These are phyloP conservation scores for Apostasia ramifera DNA, from an alignment of 106 monocot species.

Conservation along the genomic window DNA sequence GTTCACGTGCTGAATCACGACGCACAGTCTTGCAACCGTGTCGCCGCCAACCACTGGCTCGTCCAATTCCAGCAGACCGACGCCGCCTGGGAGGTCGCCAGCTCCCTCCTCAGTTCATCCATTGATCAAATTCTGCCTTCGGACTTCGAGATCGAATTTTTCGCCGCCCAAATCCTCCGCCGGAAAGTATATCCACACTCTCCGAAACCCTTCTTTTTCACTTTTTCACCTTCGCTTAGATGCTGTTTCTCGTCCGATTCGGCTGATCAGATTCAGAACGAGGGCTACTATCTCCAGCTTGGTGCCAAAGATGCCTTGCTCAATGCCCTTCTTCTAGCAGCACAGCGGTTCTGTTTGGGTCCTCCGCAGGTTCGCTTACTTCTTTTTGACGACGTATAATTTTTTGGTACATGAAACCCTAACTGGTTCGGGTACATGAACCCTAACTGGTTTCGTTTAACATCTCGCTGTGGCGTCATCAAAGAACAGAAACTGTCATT, in stretches of 20 bases:
- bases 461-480: not conserved
- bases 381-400: not conserved
- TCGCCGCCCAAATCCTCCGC: slow-evolving; percentile 91
- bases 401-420: too few species aligned
- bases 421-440: too few species aligned
- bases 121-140: not conserved
- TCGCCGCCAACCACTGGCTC: slow-evolving; percentile 95
- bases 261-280: slow-evolving; percentile 55
- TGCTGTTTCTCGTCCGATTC: not conserved
- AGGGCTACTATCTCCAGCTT: slow-evolving; percentile 46
- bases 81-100: slow-evolving; percentile 77
- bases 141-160: slow-evolving; percentile 81
- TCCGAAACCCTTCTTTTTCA: not conserved
- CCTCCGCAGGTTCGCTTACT: slow-evolving; percentile 56
- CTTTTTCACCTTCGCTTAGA: not conserved
- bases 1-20: slow-evolving; percentile 94
- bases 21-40: slow-evolving; percentile 60
- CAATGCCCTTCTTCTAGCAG: slow-evolving; percentile 68
- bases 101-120: slow-evolving; percentile 61
- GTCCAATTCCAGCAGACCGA: slow-evolving; percentile 81
- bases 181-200: slow-evolving; percentile 43
- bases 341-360: slow-evolving; percentile 59
- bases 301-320: slow-evolving; percentile 60
- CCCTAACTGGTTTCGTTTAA: not conserved
- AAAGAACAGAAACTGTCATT: not conserved